Percentiles rank a stretch among this genome's conserved stretches.
Conservation (phyloP, 75 land plant genomes). For the Cryptomeria japonica region DNA sequence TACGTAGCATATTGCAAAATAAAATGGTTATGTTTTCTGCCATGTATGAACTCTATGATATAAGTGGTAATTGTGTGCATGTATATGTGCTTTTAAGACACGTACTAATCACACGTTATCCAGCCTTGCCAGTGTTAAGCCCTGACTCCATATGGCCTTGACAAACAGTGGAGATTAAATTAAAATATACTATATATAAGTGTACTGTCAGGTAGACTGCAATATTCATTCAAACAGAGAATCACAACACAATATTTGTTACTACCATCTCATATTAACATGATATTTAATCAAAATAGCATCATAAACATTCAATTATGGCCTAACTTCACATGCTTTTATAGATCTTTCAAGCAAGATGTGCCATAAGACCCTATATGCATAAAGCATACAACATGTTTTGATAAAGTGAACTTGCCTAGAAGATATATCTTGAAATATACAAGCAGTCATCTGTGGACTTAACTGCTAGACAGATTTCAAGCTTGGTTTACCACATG, state of each 20-base stretch:
- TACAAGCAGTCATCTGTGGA: background rate
- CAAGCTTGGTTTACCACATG: background rate
- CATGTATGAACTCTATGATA: background rate
- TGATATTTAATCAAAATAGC: background rate
- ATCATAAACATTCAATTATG: background rate
- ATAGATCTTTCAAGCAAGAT: background rate
- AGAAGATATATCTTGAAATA: background rate
- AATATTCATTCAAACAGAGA: no score
- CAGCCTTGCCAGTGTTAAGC: background rate
- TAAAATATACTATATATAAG: background rate
- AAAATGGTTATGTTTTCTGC: background rate
- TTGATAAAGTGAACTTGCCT: background rate
- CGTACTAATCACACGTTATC: background rate
- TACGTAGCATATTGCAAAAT: background rate
- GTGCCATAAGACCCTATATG: background rate
- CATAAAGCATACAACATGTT: background rate
- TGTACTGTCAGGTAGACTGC: background rate
- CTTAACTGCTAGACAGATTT: background rate
- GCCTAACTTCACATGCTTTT: background rate
- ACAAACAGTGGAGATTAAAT: background rate
- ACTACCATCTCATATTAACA: background rate
- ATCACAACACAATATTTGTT: background rate
- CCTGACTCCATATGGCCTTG: background rate
- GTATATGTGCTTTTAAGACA: background rate
- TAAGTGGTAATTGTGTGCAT: background rate